phyloP scores from a whole-genome alignment of 2,329 filamentous ascomycete genomes.

The Pestalotiopsis sp. region DNA sequence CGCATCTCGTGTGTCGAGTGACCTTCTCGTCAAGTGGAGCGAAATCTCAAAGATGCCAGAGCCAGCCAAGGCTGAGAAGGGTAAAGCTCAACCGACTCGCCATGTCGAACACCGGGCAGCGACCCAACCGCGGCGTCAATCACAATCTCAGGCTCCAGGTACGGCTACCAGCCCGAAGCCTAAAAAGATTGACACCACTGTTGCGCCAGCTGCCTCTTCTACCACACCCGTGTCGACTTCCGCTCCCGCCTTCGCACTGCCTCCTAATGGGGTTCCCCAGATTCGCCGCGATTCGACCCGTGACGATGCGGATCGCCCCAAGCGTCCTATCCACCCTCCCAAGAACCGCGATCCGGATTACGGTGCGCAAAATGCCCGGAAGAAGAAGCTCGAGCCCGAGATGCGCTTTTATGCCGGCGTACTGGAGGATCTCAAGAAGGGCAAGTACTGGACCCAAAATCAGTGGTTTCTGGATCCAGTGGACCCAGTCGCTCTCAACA shows the following conservation, averaged over 20 bases:
- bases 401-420: slow-evolving; percentile 88
- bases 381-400: slow-evolving; percentile 89
- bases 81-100: slow-evolving; percentile 48
- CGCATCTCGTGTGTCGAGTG: slow-evolving; percentile 58
- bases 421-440: slow-evolving; percentile 74
- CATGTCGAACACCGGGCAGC: slow-evolving; percentile 47
- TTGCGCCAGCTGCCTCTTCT: slow-evolving; percentile 25
- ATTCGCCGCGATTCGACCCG: slow-evolving; percentile 85
- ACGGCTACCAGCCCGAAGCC: slow-evolving; percentile 36
- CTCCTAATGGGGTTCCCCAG: slow-evolving; percentile 75
- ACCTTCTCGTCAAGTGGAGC: slow-evolving; percentile 49
- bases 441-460: slow-evolving; percentile 69
- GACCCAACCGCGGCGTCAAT: slow-evolving; percentile 32
- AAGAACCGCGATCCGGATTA: slow-evolving; percentile 93
- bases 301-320: slow-evolving; percentile 77
- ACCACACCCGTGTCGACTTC: slow-evolving; percentile 42
- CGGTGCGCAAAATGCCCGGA: slow-evolving; percentile 72
- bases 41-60: slow-evolving; percentile 51
- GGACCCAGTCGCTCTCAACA: slow-evolving; percentile 90
- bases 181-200: slow-evolving; percentile 30
- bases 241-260: slow-evolving; percentile 71
- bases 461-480: slow-evolving; percentile 81
- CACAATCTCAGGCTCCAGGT: slow-evolving; percentile 17
- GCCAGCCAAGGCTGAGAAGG: slow-evolving; percentile 63
- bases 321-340: slow-evolving; percentile 90